A percentile compares a stretch with the other conserved stretches of the same genome.
Conservation (phyloP, 2,329 filamentous ascomycete species). For the Colletotrichum australisinense region DNA sequence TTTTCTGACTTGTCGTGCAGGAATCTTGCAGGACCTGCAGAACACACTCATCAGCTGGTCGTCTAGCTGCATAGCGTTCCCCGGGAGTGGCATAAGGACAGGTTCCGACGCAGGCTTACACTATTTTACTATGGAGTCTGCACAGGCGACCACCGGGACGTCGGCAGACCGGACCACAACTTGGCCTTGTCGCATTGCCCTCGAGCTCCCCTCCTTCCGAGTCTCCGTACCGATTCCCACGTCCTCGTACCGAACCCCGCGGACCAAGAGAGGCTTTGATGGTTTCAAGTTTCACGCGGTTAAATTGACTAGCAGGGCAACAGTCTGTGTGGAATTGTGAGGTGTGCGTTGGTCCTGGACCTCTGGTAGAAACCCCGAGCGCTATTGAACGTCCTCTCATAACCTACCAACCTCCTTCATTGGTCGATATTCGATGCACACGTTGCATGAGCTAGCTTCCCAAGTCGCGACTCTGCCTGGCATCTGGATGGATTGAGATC, state of each 20-base stretch:
- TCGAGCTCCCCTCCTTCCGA: background rate
- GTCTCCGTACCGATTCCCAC: background rate
- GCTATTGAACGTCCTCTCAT: background rate
- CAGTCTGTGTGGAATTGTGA: background rate
- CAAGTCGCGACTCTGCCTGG: background rate
- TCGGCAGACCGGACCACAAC: background rate
- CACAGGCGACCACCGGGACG: background rate
- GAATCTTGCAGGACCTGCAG: constrained; percentile 10
- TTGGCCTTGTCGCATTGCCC: background rate
- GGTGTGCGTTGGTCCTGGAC: background rate
- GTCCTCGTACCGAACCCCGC: constrained; percentile 1
- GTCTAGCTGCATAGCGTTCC: background rate
- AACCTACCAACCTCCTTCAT: background rate
- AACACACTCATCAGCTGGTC: constrained; percentile 21
- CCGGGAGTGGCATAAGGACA: background rate
- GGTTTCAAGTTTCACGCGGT: constrained; percentile 29
- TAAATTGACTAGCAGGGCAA: constrained; percentile 7
- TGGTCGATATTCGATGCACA: constrained; percentile 9
- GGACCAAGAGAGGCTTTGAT: constrained; percentile 3
- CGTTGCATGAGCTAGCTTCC: constrained; percentile 13
- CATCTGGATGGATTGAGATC: background rate
- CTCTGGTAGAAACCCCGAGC: background rate
- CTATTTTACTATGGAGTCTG: background rate
- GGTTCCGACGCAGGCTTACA: background rate
- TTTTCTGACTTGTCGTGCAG: background rate